These are phyloP conservation scores for Proliferodiscus dingleyae DNA, from an alignment of 2,329 filamentous ascomycete species.

Conservation along the genomic window DNA sequence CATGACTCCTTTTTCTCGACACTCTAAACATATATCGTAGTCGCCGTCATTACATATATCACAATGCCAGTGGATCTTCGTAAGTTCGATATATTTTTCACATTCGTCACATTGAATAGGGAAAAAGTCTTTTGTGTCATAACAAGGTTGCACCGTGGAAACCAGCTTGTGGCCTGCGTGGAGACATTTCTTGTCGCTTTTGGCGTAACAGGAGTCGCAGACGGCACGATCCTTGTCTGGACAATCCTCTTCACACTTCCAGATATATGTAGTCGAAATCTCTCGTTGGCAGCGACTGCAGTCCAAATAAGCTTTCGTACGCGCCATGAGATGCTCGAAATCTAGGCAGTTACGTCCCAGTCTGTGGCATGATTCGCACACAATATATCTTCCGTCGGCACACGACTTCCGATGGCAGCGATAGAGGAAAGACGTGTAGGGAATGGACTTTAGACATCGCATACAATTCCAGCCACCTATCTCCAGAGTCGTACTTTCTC, in stretches of 20 bases:
- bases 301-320: background rate
- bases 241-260: background rate
- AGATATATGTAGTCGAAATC: background rate
- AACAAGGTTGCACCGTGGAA: too few species aligned
- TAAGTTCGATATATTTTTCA: background rate
- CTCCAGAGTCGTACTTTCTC: background rate
- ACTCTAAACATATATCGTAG: constrained; percentile 1
- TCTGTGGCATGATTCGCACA: background rate
- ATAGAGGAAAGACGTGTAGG: background rate
- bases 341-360: background rate
- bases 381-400: background rate
- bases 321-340: background rate
- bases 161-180: too few species aligned
- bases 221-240: background rate
- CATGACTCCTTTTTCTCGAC: background rate
- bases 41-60: background rate
- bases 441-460: too few species aligned
- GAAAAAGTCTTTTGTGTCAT: too few species aligned
- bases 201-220: background rate
- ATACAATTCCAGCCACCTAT: too few species aligned
- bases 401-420: background rate
- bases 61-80: background rate
- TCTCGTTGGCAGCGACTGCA: background rate
- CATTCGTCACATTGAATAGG: background rate
- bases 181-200: too few species aligned